Percentiles rank a stretch among this genome's conserved stretches.
Conservation (phyloP, 441 rosid species). For the Omphalea diandra region DNA sequence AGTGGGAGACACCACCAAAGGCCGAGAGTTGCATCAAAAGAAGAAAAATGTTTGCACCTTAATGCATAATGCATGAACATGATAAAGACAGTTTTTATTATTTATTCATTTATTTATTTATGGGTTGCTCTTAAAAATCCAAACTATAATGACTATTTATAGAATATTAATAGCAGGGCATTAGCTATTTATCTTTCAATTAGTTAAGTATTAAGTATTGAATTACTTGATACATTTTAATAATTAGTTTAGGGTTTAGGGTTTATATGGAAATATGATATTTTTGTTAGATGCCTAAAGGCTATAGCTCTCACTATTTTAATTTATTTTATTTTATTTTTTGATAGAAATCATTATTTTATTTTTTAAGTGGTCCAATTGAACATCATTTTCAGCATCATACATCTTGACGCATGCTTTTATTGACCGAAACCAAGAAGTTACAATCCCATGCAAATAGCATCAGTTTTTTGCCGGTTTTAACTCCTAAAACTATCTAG, state of each 20-base stretch:
- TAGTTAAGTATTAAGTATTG: background rate
- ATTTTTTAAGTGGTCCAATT: background rate
- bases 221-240: background rate
- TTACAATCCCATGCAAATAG: background rate
- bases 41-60: background rate
- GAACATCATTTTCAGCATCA: background rate
- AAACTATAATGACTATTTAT: background rate
- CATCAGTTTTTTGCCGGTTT: background rate
- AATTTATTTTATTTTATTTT: too few species aligned
- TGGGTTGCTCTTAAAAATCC: background rate
- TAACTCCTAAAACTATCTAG: background rate
- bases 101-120: too few species aligned
- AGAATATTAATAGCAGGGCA: background rate
- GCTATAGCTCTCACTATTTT: background rate
- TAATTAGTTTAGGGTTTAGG: too few species aligned
- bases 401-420: background rate
- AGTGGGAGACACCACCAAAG: conserved; percentile 18
- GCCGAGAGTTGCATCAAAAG: conserved; percentile 16
- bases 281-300: too few species aligned
- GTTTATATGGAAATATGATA: too few species aligned
- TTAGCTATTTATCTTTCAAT: background rate
- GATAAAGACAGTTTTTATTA: background rate
- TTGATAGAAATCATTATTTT: too few species aligned
- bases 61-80: conserved; percentile 1
- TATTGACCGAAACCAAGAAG: background rate